Evolutionary conservation across 176 grass and related monocot species (phyloP).

Genomic region (Triticum turgidum): DNA sequence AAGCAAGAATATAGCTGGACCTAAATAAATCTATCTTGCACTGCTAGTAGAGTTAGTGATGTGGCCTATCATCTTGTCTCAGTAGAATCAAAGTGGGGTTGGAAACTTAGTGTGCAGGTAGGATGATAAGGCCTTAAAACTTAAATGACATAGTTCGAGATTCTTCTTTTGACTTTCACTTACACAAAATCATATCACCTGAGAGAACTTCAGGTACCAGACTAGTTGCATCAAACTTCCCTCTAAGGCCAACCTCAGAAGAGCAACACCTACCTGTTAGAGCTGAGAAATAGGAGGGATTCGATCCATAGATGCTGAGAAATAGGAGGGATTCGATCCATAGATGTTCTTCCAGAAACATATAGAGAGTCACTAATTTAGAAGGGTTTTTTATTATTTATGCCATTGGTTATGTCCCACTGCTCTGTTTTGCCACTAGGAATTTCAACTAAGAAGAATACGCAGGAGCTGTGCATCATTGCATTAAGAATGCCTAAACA

Average conservation of each 20-base stretch:
- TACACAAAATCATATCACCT: background rate
- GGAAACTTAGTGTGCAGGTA: background rate
- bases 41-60: background rate
- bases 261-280: background rate
- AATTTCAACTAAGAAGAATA: background rate
- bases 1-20: background rate
- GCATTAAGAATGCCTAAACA: too few relatives aligned
- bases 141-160: background rate
- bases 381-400: too few relatives aligned
- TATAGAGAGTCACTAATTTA: background rate
- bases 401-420: too few relatives aligned
- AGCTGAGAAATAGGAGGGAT: background rate
- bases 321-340: conserved; percentile 7
- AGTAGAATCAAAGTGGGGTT: background rate
- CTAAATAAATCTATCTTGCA: background rate
- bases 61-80: background rate
- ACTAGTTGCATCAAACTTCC: conserved; percentile 91
- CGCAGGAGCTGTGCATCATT: background rate
- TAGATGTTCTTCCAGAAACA: background rate
- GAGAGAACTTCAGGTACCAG: conserved; percentile 50
- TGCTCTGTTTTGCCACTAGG: too few relatives aligned
- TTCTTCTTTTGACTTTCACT: background rate
- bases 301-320: background rate
- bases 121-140: background rate
- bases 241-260: conserved; percentile 90